Evolutionary conservation across 768 basidiomycete genomes (phyloP), one percentile per base, ranked within the genome.

Genomic region (Leccinum longicurvipes): DNA sequence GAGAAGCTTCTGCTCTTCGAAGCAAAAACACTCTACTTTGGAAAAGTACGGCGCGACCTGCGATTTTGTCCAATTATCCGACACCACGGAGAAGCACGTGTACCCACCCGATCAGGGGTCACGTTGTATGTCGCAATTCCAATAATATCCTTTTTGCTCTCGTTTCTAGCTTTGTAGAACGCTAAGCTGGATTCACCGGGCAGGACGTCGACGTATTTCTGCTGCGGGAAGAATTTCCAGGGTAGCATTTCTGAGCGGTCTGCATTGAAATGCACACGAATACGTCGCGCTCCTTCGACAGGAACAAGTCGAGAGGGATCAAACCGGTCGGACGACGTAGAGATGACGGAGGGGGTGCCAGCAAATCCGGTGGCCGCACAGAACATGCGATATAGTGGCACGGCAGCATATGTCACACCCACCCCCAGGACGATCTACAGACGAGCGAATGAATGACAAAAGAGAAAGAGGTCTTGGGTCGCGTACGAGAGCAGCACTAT

Each of bases 61-160:
- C 15, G 19, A 8, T 17, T 23, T 28, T 21, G 44, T 45, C n/a
- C 12, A 3, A 11, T 41, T 11, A 41, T 41, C 19, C 11, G 39
- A 15, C 11, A 28, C 15, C n/a, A 36, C 31, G 5, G 15, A 32
- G 23, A 39, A 19, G 39, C 7, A 27, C 25, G 15, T 1, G 11
- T 7, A 76, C 87, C 46, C 67, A 97, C 96, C 71, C 95, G 82
- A 68, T 93, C 91, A n/a, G 97, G 97, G 0, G 95, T 96, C 59
- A 98, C 96, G 72, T 98, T 99, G 70, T 99, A 99, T 6, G 97
- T 98, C 31, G 95, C 96, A 70, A 99, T 98, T 1, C 97, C 97
- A 65, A 99, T 95, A 51, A 99, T 83, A 68, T 98, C 97, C 61
- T 88, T 78, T 47, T 84, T 75, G 10, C 90, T 87, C 47, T 77